These are phyloP conservation scores for Beta corolliflora DNA, from an alignment of 179 eudicot genomes.

Conservation along the genomic window DNA sequence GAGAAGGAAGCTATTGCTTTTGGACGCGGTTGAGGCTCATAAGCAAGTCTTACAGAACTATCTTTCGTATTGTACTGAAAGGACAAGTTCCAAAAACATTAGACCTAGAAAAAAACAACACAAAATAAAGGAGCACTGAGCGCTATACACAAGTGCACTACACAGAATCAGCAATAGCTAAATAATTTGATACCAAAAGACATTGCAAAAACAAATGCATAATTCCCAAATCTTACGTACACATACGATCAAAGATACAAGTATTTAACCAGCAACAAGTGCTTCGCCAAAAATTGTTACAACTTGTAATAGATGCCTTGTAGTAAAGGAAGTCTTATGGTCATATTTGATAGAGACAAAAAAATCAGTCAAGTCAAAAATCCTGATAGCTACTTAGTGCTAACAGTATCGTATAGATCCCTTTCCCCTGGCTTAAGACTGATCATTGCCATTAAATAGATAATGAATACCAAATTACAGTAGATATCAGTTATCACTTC, in stretches of 20 bases:
- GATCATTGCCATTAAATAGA: background rate
- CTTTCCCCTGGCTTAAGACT: too few relatives aligned
- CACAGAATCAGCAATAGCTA: background rate
- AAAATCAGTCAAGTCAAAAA: too few relatives aligned
- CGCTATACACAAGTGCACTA: background rate
- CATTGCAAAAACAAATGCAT: background rate
- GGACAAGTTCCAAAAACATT: slow-evolving; percentile 2
- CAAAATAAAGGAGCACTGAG: background rate
- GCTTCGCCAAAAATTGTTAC: background rate
- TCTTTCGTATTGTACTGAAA: slow-evolving; percentile 94
- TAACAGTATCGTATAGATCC: too few relatives aligned
- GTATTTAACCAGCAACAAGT: background rate
- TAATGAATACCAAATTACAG: too few relatives aligned
- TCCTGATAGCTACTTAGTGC: too few relatives aligned
- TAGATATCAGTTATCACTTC: background rate
- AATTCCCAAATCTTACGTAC: background rate
- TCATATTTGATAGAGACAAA: too few relatives aligned
- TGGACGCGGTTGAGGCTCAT: slow-evolving; percentile 95
- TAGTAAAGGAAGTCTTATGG: background rate
- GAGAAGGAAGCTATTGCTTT: slow-evolving; percentile 73
- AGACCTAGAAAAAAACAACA: background rate
- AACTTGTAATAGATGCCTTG: background rate
- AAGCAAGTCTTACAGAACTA: slow-evolving; percentile 93
- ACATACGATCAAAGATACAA: background rate
- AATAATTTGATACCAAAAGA: background rate